Evolutionary conservation across 2,329 filamentous ascomycete species (phyloP), one percentile per base, ranked within the genome.

Genomic region (Trichoderma gracile): DNA sequence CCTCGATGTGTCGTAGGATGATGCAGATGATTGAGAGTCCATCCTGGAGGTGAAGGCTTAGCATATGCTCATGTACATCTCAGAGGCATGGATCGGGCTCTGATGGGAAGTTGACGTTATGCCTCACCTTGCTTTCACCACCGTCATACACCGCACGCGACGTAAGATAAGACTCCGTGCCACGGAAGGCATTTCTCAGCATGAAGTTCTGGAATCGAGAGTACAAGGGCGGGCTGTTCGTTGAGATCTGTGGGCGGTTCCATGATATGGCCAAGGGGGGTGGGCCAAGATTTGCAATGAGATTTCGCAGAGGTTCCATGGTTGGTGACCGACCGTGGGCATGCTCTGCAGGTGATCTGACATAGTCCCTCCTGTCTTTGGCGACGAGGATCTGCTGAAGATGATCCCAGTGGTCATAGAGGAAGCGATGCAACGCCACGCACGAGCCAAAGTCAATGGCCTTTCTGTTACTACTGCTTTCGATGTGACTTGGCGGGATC

Each of bases 351-450:
- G 85, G 82, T 3, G 83, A 83, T 38, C 83, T 80, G 10, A 85
- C 80, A 55, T 81, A 80, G 15, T 85, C 85, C 70, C 82, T 81
- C 57, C 84, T 80, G 70, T 89, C 86, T 65, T 84, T 81, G 9
- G 85, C 81, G 38, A 86, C 80, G 19, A 90, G 80, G 46, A 85
- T 86, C 69, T 89, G 87, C 53, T 86, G 80, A 19, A 90, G 84
- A 67, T 88, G 86, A 67, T 90, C 88, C 87, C 87, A 89, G 67
- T 90, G 86, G 66, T 90, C 88, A 69, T 90, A 90, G 12, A 90
- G 75, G 69, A 89, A 90, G 46, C 87, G 80, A 74, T 90, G 88
- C 15, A 90, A 77, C 2, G 87, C 84, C 23, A 90, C 87, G 66
- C 87, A 89, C n/a, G 87, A 89, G 38, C 88, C 87, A 71, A 90